Percentiles rank a stretch among this genome's conserved stretches.
Evolutionary conservation across 2,329 filamentous ascomycete species (phyloP).

Genomic region (Acephala macrosclerotiorum): DNA sequence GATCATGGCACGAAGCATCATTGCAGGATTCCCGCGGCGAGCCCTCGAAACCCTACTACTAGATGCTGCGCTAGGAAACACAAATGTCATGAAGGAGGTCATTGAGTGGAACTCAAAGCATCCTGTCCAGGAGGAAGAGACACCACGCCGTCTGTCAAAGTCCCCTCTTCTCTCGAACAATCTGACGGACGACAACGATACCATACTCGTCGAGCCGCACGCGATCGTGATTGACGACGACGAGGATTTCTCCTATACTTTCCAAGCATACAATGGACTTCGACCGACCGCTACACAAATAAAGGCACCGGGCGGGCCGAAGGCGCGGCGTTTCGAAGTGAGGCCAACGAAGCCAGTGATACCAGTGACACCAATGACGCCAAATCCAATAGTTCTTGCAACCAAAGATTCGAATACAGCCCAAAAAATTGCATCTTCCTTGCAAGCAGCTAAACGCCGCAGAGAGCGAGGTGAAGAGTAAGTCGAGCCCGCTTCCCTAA

Average conservation of each 20-base stretch:
- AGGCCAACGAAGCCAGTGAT: background rate
- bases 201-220: background rate
- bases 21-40: background rate
- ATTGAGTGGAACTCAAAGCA: background rate
- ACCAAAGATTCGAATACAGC: background rate
- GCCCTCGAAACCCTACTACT: background rate
- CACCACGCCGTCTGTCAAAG: background rate
- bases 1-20: background rate
- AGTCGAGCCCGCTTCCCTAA: background rate
- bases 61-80: background rate
- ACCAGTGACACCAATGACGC: background rate
- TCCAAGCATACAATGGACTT: background rate
- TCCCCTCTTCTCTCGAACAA: background rate
- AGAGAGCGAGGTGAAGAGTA: background rate
- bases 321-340: background rate
- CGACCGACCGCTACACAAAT: too few species aligned
- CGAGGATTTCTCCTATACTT: background rate
- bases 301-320: too few species aligned
- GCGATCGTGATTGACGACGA: background rate
- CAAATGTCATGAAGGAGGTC: background rate
- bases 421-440: background rate
- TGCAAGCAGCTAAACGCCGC: background rate
- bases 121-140: background rate
- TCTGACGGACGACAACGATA: background rate
- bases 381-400: background rate